Percentiles rank a stretch among this genome's conserved stretches.
Evolutionary conservation across 116 monocot genomes (phyloP).

Genomic region (Phalaenopsis hybrid): DNA sequence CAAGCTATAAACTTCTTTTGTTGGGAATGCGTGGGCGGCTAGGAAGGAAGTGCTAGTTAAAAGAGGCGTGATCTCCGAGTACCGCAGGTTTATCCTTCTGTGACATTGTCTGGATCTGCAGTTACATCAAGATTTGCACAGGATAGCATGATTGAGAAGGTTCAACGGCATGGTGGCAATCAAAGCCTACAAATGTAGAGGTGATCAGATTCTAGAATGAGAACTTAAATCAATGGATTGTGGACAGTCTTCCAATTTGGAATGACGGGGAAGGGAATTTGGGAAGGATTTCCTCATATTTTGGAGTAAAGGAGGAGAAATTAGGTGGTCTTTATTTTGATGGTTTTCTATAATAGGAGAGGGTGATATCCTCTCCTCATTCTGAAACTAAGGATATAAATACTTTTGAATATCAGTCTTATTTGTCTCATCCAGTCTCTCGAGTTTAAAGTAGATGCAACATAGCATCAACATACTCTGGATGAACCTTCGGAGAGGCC

Average conservation of each 20-base stretch:
- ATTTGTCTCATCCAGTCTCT: slow-evolving; percentile 21
- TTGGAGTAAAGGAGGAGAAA: slow-evolving; percentile 14
- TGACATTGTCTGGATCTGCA: slow-evolving; percentile 11
- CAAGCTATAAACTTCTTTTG: background rate
- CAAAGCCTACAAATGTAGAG: slow-evolving; percentile 39
- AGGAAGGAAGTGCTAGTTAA: slow-evolving; percentile 9
- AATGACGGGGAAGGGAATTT: background rate
- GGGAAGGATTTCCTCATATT: background rate
- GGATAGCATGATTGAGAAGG: slow-evolving; percentile 85
- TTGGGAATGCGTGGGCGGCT: slow-evolving; percentile 15
- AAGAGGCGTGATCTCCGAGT: background rate
- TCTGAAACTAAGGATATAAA: slow-evolving; percentile 29
- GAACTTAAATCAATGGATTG: slow-evolving; percentile 8
- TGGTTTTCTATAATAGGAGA: slow-evolving; percentile 12
- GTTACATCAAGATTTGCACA: slow-evolving; percentile 60
- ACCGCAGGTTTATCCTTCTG: background rate
- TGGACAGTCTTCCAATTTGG: slow-evolving; percentile 14
- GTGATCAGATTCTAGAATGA: slow-evolving; percentile 18
- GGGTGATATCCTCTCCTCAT: slow-evolving; percentile 17
- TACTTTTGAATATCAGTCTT: background rate
- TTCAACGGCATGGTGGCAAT: slow-evolving; percentile 69
- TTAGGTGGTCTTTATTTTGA: background rate
- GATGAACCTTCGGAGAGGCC: slow-evolving; percentile 44
- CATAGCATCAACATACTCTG: slow-evolving; percentile 11
- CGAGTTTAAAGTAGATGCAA: slow-evolving; percentile 28